Base-by-base conservation (phyloP, 176 grass and related monocot species). In the Eragrostis nindensis region DNA sequence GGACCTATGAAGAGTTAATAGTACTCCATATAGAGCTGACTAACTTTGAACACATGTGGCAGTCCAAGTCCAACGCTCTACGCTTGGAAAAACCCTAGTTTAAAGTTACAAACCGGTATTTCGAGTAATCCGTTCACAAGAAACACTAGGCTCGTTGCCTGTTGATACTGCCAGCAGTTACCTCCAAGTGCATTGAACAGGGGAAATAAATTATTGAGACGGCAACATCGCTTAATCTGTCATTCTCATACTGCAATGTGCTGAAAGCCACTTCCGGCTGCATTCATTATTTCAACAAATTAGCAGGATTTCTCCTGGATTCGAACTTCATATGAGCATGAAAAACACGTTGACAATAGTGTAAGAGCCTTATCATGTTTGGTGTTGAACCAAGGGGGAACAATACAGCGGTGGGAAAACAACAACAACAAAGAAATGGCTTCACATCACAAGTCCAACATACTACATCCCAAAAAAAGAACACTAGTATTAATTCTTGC, bases 401-500 rank as follows among this genome's bases (percentile, higher is more conserved):
- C 22, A 70, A 45, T 49, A 68, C 19, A 55, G 8, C 1, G n/a
- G 22, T 8, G 56, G 7, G n/a, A n/a, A 6, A 27, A 27, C 2
- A 14, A 19, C 14, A 26, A 11, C 1, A 11, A 47, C 11, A 61
- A 61, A 61, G 7, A 61, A 61, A 61, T 14, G 57, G 68, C 46
- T 71, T 24, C 66, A 85, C 11, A 75, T 45, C 44, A 44, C 30
- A 64, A 52, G 43, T 14, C 6, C 47, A 12, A 59, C 55, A 59
- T 24, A n/a, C n/a, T n/a, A 56, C 7, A 38, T 13, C 39, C 63
- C 29, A 59, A 29, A 47, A n/a, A 21, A 56, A 41, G 18, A 55
- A 56, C n/a, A 84, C 43, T 76, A n/a, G n/a, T n/a, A 39, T 73
- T 40, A 70, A 80, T 84, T 87, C 32, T 93, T 87, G 40, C 71